These are phyloP conservation scores for Microcyclospora tardicrescens DNA, from an alignment of 2,329 filamentous ascomycete genomes.

Conservation along the genomic window DNA sequence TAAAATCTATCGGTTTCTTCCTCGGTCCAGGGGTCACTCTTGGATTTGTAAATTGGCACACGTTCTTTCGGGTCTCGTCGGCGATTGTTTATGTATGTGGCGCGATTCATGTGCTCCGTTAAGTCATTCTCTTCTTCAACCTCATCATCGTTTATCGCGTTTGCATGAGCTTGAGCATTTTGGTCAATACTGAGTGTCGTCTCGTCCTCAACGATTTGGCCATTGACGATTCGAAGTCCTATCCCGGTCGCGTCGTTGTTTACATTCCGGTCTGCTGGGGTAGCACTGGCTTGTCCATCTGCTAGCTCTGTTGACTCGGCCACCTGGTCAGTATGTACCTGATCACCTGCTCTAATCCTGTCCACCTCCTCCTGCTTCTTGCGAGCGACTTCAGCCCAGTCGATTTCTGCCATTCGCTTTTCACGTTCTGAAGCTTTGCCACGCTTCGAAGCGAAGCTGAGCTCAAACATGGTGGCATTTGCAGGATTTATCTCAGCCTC, in stretches of 20 bases:
- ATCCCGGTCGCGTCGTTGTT: slow-evolving; percentile 6
- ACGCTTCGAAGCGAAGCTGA: slow-evolving; percentile 45
- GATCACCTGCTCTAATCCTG: slow-evolving; percentile 9
- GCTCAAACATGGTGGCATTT: slow-evolving; percentile 57
- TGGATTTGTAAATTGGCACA: slow-evolving; percentile 28
- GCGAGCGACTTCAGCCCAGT: slow-evolving; percentile 39
- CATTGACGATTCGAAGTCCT: slow-evolving; percentile 51
- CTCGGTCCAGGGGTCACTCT: slow-evolving; percentile 56
- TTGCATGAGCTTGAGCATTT: slow-evolving; percentile 45
- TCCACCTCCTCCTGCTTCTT: slow-evolving; percentile 27
- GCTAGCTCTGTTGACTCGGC: slow-evolving; percentile 3
- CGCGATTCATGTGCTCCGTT: slow-evolving; percentile 55
- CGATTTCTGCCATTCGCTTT: slow-evolving; percentile 56
- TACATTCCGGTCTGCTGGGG: slow-evolving; percentile 10
- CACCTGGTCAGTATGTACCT: slow-evolving; percentile 2
- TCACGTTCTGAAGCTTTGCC: slow-evolving; percentile 66
- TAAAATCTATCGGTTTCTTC: slow-evolving; percentile 65
- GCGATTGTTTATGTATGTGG: slow-evolving; percentile 53
- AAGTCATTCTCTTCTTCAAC: slow-evolving; percentile 64
- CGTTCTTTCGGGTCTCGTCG: slow-evolving; percentile 35
- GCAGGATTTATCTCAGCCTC: slow-evolving; percentile 45
- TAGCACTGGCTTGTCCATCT: slow-evolving; percentile 10
- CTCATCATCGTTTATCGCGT: slow-evolving; percentile 25
- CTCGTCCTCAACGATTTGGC: slow-evolving; percentile 59
- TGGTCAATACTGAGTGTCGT: slow-evolving; percentile 55